A percentile compares a stretch with the other conserved stretches of the same genome.
These are phyloP conservation scores for Phytophthora fragariae DNA, from an alignment of 352 stramenopile genomes.

Conservation along the genomic window DNA sequence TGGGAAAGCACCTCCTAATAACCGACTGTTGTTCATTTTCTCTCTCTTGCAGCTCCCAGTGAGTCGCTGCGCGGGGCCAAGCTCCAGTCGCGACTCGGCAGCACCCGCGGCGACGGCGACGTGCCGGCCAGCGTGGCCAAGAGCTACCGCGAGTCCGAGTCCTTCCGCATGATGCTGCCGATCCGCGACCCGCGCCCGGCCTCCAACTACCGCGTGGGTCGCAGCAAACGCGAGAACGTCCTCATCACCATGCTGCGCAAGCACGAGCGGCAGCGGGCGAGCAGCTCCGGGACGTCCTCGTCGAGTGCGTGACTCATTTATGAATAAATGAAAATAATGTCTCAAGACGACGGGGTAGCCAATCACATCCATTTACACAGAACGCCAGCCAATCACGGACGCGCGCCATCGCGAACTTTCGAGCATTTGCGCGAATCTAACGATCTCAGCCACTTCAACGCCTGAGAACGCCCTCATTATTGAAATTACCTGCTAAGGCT, in stretches of 20 bases:
- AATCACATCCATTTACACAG: conserved; percentile 8
- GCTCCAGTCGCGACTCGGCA: conserved; percentile 46
- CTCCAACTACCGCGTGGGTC: conserved; percentile 49
- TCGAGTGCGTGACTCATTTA: not conserved
- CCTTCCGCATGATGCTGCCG: conserved; percentile 67
- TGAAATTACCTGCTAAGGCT: conserved; percentile 25
- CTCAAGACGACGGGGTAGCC: conserved; percentile 1
- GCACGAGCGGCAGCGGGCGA: conserved; percentile 36
- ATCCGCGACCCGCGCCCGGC: conserved; percentile 54
- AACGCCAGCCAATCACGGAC: conserved; percentile 17
- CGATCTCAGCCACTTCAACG: conserved; percentile 22
- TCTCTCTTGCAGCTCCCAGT: conserved; percentile 18
- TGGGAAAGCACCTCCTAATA: not conserved
- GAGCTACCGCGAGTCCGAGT: conserved; percentile 58
- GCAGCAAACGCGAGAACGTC: conserved; percentile 55
- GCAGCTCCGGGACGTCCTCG: conserved; percentile 4
- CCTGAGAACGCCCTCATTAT: conserved; percentile 12
- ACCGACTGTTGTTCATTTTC: conserved; percentile 6
- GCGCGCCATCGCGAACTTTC: conserved; percentile 35
- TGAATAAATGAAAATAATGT: conserved; percentile 10
- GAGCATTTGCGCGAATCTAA: conserved; percentile 43
- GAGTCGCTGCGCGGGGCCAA: conserved; percentile 29
- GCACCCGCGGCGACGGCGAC: conserved; percentile 45
- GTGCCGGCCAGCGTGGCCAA: conserved; percentile 32
- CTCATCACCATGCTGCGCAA: conserved; percentile 65